A percentile compares a stretch with the other conserved stretches of the same genome.
phyloP scores from a whole-genome alignment of 1,284 basidiomycete genomes.

The Fomitopsis palustris region DNA sequence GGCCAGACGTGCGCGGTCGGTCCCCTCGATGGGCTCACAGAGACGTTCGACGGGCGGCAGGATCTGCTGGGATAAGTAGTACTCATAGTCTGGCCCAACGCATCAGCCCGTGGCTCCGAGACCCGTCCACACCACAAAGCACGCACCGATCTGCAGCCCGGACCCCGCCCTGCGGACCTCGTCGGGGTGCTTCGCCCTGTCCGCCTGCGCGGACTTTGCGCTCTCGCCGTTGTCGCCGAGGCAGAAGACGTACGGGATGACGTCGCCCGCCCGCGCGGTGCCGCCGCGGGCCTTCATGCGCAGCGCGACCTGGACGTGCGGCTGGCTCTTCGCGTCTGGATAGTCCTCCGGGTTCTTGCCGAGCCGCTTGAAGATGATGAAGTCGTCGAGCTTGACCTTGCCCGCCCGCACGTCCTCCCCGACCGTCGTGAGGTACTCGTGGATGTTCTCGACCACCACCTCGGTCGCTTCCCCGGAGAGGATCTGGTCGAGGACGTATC shows the following conservation, averaged over 20 bases:
- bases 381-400: constrained; percentile 84
- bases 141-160: constrained; percentile 67
- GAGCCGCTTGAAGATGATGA: constrained; percentile 93
- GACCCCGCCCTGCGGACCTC: constrained; percentile 75
- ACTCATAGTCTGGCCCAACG: constrained; percentile 75
- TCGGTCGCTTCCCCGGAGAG: constrained; percentile 92
- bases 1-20: constrained; percentile 86
- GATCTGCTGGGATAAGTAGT: constrained; percentile 91
- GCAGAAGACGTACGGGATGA: constrained; percentile 97
- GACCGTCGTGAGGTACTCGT: constrained; percentile 83
- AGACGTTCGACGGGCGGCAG: constrained; percentile 93
- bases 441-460: constrained; percentile 86
- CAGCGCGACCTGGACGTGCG: constrained; percentile 95
- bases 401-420: constrained; percentile 77
- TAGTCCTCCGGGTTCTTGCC: constrained; percentile 97
- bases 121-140: background rate
- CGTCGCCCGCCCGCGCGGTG: constrained; percentile 83
- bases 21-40: constrained; percentile 96
- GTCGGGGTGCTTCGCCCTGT: constrained; percentile 91
- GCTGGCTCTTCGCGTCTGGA: constrained; percentile 91
- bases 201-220: constrained; percentile 81
- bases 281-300: constrained; percentile 86
- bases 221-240: constrained; percentile 71
- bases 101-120: background rate
- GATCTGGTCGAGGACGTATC: constrained; percentile 87